Percentiles rank a stretch among this genome's conserved stretches.
Evolutionary conservation across 176 grass and related monocot genomes (phyloP).

Genomic region (Oryza glumipatula): DNA sequence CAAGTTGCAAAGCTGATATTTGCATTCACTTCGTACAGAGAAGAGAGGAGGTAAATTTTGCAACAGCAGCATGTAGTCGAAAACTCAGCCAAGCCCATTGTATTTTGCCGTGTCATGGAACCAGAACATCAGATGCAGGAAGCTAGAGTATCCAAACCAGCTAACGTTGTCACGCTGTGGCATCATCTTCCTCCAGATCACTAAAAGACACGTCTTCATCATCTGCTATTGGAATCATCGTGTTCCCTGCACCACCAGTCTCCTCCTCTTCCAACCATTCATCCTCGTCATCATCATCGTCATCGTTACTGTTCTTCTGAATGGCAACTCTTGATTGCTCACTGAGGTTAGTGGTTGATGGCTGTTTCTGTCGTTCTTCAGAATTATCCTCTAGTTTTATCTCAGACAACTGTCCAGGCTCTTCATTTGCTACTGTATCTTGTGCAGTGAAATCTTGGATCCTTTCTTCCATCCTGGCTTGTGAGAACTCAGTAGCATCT

Average conservation of each 20-base stretch:
- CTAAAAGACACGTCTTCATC: constrained; percentile 89
- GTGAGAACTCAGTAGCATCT: constrained; percentile 2
- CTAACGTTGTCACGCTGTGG: no score
- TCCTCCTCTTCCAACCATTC: constrained; percentile 72
- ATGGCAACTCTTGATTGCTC: constrained; percentile 43
- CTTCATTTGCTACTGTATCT: constrained; percentile 39
- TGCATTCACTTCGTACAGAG: not conserved
- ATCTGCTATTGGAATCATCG: constrained; percentile 48
- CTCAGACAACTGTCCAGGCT: constrained; percentile 43
- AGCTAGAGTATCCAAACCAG: no score
- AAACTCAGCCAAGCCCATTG: not conserved
- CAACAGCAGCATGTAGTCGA: constrained; percentile 15
- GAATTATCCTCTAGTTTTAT: constrained; percentile 52
- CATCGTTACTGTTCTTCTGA: constrained; percentile 46
- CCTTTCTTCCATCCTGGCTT: constrained; percentile 38
- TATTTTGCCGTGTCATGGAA: no score
- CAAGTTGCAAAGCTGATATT: not conserved
- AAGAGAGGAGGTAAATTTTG: constrained; percentile 13
- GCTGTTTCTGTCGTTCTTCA: constrained; percentile 29
- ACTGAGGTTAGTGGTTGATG: constrained; percentile 22
- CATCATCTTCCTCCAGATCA: constrained; percentile 90
- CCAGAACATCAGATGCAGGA: no score
- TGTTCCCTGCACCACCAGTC: constrained; percentile 40
- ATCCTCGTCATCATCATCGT: constrained; percentile 58
- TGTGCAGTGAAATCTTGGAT: constrained; percentile 4